phyloP scores from a whole-genome alignment of 1,284 basidiomycete species.

The Salmacisia buchloeana region DNA sequence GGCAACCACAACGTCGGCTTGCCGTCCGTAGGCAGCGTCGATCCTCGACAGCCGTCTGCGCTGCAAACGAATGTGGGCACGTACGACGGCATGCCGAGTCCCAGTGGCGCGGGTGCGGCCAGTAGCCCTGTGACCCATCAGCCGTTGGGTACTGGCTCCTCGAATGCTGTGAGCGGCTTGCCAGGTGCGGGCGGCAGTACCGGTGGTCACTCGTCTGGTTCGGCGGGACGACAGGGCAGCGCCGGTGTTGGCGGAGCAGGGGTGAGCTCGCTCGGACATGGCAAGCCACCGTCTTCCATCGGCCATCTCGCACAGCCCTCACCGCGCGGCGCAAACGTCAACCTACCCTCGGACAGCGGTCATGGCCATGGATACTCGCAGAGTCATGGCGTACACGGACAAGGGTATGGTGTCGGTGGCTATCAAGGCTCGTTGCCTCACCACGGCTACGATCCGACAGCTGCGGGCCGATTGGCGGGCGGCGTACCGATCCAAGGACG shows the following conservation, averaged over 20 bases:
- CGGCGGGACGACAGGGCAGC: no score
- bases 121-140: no score
- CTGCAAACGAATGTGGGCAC: no score
- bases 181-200: no score
- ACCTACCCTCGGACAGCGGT: constrained; percentile 87
- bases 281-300: no score
- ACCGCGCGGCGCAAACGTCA: constrained; percentile 40
- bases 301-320: neutral
- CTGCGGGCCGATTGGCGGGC: neutral
- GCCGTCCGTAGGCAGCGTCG: constrained; percentile 75
- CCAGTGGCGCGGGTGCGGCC: no score
- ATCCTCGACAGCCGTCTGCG: constrained; percentile 63
- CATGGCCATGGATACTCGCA: constrained; percentile 51
- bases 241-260: no score
- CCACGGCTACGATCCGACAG: neutral
- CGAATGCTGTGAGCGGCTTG: no score
- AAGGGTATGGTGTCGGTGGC: constrained; percentile 66
- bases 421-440: constrained; percentile 37
- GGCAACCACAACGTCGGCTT: neutral
- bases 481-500: neutral
- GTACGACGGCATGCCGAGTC: no score
- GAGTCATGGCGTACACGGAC: neutral
- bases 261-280: no score
- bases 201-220: no score
- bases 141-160: no score